Evolutionary conservation across 345 rosid genomes (phyloP).

Genomic region (Euphorbia lathyris): DNA sequence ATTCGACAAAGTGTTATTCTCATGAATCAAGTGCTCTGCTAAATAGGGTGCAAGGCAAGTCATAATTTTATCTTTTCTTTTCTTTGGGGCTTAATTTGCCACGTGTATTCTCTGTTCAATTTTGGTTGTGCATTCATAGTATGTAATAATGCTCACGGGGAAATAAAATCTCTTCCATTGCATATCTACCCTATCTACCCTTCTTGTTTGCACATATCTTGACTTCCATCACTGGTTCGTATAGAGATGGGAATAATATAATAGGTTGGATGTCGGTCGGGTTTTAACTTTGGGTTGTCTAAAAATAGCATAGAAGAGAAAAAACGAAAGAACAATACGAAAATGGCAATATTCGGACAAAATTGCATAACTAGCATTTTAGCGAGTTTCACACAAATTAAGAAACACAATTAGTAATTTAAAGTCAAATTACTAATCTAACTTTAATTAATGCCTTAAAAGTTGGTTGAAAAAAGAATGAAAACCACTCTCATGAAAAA

Average conservation of each 20-base stretch:
- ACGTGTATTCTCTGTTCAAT: conserved; percentile 23
- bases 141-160: conserved; percentile 8
- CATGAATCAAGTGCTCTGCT: conserved; percentile 11
- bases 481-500: too few relatives aligned
- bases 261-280: neutral
- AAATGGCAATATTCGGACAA: too few relatives aligned
- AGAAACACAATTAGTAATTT: too few relatives aligned
- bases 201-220: too few relatives aligned
- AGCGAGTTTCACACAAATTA: too few relatives aligned
- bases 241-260: neutral
- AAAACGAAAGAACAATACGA: too few relatives aligned
- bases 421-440: too few relatives aligned
- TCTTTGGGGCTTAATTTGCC: conserved; percentile 7
- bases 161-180: conserved; percentile 13
- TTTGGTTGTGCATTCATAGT: conserved; percentile 33
- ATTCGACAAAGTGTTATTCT: neutral
- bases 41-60: conserved; percentile 27
- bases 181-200: neutral
- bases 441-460: too few relatives aligned
- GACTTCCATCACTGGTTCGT: too few relatives aligned
- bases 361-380: too few relatives aligned
- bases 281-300: neutral
- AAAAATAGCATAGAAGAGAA: too few relatives aligned
- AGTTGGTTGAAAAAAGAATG: too few relatives aligned
- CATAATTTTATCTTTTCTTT: conserved; percentile 19